phyloP scores from a whole-genome alignment of 768 basidiomycete species.

The Lactarius sp. region DNA sequence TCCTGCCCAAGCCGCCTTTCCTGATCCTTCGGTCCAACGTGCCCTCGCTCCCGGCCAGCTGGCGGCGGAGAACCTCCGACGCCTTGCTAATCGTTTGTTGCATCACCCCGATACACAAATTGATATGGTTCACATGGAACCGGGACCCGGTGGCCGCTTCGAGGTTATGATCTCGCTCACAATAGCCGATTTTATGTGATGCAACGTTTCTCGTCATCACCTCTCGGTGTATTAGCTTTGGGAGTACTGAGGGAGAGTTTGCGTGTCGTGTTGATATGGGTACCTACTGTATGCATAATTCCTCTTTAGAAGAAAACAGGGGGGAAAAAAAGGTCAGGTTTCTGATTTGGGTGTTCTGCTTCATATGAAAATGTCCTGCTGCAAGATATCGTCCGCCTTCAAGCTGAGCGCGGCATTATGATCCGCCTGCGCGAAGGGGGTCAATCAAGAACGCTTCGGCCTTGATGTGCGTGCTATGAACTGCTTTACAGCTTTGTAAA shows the following conservation, averaged over 20 bases:
- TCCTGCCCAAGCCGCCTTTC: not conserved
- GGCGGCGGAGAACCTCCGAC: not conserved
- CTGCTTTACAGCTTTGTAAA: conserved; percentile 6
- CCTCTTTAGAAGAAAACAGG: no score
- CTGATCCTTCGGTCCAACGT: not conserved
- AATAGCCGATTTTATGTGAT: not conserved
- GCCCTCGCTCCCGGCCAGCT: not conserved
- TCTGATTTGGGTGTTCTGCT: not conserved
- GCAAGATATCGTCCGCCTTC: conserved; percentile 19
- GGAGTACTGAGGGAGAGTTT: not conserved
- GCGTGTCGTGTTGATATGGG: no score
- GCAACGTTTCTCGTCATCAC: not conserved
- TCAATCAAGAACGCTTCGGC: not conserved
- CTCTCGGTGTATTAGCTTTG: not conserved
- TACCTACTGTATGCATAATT: no score
- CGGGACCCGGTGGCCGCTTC: not conserved
- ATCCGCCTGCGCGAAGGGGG: conserved; percentile 2
- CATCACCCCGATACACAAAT: not conserved
- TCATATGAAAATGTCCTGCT: conserved; percentile 14
- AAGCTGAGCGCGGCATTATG: not conserved
- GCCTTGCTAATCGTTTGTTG: not conserved
- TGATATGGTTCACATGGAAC: not conserved
- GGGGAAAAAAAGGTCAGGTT: not conserved
- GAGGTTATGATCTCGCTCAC: conserved; percentile 4
- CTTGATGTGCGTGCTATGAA: not conserved